Base-by-base conservation (phyloP, 106 monocot species). In the Triglochin maritima region DNA sequence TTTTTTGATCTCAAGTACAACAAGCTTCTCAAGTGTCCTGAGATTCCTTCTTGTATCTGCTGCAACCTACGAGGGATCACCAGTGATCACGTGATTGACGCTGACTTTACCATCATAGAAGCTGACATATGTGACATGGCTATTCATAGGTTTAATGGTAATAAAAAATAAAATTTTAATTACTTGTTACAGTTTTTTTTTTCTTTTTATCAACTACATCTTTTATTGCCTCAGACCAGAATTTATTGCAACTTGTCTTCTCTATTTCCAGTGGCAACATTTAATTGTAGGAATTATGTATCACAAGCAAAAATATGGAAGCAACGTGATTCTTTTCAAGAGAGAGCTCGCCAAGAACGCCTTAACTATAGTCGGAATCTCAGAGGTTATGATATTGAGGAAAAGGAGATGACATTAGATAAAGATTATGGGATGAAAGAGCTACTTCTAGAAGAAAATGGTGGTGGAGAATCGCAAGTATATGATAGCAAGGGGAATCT, bases 321-420 rank as follows among this genome's bases (percentile, higher is more conserved):
- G 47, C 75, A 72, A 3, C 76, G 66, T 64, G 79, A 85, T 74
- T 68, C 71, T 67, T 59, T 82, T 15, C 96, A 96, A 62, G 85
- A 84, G 57, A 81, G 63, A 70, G 83, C 90, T 82, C 91, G 91
- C 8, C 76, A 84, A 47, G 86, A 96, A 64, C 76, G 82, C 70
- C 70, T 88, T 63, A 88, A 91, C 50, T 70, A 72, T 59, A 91
- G 91, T 68, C 82, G 91, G 75, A 90, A 84, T 2, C 77, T 73
- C 47, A 84, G 71, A 74, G 69, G 64, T 55, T 71, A 74, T 64
- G 3, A 42, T 10, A 42, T 43, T 43, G n/a, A 51, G 50, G 49
- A 66, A 42, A 50, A 66, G 72, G 67, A 61, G 15, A 74, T 70
- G 11, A 84, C 74, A 58, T 80, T 84, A 81, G 65, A 58, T 74